Base-by-base conservation (phyloP, 768 basidiomycete species). In the Dendrothele bispora region DNA sequence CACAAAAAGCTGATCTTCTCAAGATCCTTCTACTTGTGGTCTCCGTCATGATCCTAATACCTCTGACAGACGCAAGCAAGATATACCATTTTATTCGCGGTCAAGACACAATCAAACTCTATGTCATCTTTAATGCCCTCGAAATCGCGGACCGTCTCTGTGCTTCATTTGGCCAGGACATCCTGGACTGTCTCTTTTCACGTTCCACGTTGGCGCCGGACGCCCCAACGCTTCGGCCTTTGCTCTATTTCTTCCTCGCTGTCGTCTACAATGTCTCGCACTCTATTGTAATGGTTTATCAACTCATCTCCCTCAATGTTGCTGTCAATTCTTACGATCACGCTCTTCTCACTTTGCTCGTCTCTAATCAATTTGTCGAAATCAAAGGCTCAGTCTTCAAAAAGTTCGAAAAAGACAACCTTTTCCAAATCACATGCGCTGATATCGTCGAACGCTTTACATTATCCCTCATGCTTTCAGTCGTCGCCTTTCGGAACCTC, bases 381-480 rank as follows among this genome's bases (percentile, higher is more conserved):
- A 98, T 98, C 67, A 99, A 99, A 68, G 95, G 95, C 27, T 93
- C 91, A 62, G 97, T 99, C 2, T 99, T 99, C 82, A 99, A 98
- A 69, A 98, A 88, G 63, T 98, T 99, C 58, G 97, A 98, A 63
- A 99, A 98, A 63, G 97, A 99, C 60, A 98, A 90, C 61, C 78
- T 99, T 7, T 98, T 99, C 64, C 97, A 99, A 66, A 95, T 99
- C 50, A 95, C 94, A 39, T 99, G 97, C 57, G 97, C 97, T 53
- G 92, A 99, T 63, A 98, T 99, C 52, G 97, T 98, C 18, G 97
- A 99, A 63, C 86, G 97, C 1, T 99, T 98, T 58, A 92, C 91
- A 1, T 78, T 99, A 4, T 77, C 83, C 4, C 69, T 98, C 15
- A 98, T 98, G 95, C 79, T 99, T 2, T 74, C 78, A 35, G 83